Conservation (phyloP, 345 rosid genomes). For the Xanthoceras sorbifolium region DNA sequence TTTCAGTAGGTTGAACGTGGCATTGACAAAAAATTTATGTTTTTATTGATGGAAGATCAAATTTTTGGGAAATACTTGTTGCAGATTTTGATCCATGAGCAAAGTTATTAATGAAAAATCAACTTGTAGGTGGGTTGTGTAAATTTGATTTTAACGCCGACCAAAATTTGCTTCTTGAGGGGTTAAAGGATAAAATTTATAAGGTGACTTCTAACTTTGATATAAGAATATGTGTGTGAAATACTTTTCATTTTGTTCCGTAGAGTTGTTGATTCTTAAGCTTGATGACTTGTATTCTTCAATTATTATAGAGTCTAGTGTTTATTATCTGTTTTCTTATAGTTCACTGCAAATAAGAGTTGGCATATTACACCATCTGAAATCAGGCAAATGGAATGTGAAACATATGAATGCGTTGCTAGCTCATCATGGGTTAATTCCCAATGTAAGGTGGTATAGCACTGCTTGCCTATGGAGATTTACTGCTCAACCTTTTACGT, state of each 20-base stretch:
- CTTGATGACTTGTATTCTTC: not conserved
- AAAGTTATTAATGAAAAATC: not conserved
- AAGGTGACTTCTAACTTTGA: constrained; percentile 5
- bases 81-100: not conserved
- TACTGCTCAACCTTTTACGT: not conserved
- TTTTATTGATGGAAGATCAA: too few relatives aligned
- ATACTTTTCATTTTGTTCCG: not conserved
- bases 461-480: not conserved
- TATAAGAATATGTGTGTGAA: constrained; percentile 5
- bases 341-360: not conserved
- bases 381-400: not conserved
- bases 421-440: not conserved
- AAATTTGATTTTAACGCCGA: not conserved
- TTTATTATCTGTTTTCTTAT: not conserved
- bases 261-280: constrained; percentile 2
- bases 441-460: not conserved
- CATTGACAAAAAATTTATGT: not conserved
- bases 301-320: not conserved
- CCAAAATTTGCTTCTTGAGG: constrained; percentile 13
- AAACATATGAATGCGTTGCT: not conserved
- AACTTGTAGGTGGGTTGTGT: not conserved
- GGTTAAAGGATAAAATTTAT: constrained; percentile 11
- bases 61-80: not conserved
- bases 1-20: not conserved
- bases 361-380: not conserved